These are phyloP conservation scores for Colletotrichum eremochloae DNA, from an alignment of 2,329 filamentous ascomycete species.

Conservation along the genomic window DNA sequence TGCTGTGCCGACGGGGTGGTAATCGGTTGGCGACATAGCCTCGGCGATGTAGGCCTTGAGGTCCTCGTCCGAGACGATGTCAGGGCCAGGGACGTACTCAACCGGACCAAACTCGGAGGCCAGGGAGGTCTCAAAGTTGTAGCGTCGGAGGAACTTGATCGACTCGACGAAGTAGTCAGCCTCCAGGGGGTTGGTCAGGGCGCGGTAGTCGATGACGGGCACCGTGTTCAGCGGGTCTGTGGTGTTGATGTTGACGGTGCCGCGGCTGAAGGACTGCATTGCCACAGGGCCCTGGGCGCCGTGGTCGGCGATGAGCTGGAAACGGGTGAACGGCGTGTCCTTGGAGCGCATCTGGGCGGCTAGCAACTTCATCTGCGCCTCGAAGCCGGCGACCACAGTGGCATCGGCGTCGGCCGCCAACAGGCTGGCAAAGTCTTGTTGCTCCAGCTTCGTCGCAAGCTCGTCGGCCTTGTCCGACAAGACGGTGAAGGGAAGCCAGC, in stretches of 20 bases:
- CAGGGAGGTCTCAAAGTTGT: slow-evolving; percentile 53
- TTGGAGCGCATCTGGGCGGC: slow-evolving; percentile 51
- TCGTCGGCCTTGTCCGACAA: slow-evolving; percentile 50
- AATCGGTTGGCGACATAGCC: slow-evolving; percentile 46
- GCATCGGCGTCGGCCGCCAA: slow-evolving; percentile 50
- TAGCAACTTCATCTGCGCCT: slow-evolving; percentile 55
- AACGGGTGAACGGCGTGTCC: slow-evolving; percentile 52
- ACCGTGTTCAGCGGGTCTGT: slow-evolving; percentile 52
- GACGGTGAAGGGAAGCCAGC: slow-evolving; percentile 53
- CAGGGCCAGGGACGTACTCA: slow-evolving; percentile 51
- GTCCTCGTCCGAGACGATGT: slow-evolving; percentile 51
- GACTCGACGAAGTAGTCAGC: slow-evolving; percentile 54
- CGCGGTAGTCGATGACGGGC: slow-evolving; percentile 56
- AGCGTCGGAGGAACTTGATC: slow-evolving; percentile 53
- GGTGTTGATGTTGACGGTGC: slow-evolving; percentile 55
- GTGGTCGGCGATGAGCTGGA: slow-evolving; percentile 44
- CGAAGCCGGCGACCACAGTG: slow-evolving; percentile 53
- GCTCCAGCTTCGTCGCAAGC: slow-evolving; percentile 50
- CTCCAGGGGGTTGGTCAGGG: slow-evolving; percentile 55
- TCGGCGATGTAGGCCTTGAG: slow-evolving; percentile 45
- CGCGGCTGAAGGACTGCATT: slow-evolving; percentile 53
- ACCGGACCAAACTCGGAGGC: slow-evolving; percentile 49
- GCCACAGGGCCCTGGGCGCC: slow-evolving; percentile 45
- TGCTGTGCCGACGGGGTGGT: slow-evolving; percentile 63
- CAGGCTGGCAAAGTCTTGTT: slow-evolving; percentile 50